Evolutionary conservation across 768 basidiomycete genomes (phyloP), one percentile per base, ranked within the genome.

Genomic region (Pulveroboletus sp.): DNA sequence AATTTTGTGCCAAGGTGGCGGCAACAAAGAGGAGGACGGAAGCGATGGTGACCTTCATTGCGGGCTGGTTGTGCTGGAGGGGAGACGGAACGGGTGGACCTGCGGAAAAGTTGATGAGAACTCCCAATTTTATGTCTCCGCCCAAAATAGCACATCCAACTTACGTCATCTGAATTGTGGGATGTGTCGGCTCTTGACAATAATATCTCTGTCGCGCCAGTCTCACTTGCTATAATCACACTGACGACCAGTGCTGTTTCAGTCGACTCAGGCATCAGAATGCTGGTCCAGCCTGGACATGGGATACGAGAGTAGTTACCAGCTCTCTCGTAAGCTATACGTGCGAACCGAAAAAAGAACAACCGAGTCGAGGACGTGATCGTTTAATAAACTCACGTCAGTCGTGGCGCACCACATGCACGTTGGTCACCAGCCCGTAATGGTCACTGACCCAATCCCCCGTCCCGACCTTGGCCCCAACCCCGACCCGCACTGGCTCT

Each of bases 391-490:
- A n/a, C 27, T 12, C 27, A 6, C 47, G 8, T 62, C 49, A 62
- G 22, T 58, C 55, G 2, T 54, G 56, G 41, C 55, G 52, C 43
- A 60, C 45, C 24, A 68, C 34, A n/a, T 64, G 63, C 47, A 75
- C 59, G 32, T 71, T 52, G 70, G 75, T 61, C 59, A 65, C 56
- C 45, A 89, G 67, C 5, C 85, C 87, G 63, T 70, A 82, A 53
- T 89, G 87, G 57, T 89, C 87, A 56, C 83, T 86, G 17, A 76
- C 73, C 76, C 78, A 88, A 4, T 66, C 67, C 4, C 70, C 74
- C 5, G 68, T 24, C 34, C 49, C 49, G 16, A 74, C 74, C 61
- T 71, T 76, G 34, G 81, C 56, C 1, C 76, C 82, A 27, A 81
- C 65, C 3, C 86, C 88, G 29, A 89, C 74, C 36, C 71, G 71